Percentiles rank a stretch among this genome's conserved stretches.
Evolutionary conservation across 2,329 filamentous ascomycete species (phyloP).

Genomic region (Fusarium miscanthi): DNA sequence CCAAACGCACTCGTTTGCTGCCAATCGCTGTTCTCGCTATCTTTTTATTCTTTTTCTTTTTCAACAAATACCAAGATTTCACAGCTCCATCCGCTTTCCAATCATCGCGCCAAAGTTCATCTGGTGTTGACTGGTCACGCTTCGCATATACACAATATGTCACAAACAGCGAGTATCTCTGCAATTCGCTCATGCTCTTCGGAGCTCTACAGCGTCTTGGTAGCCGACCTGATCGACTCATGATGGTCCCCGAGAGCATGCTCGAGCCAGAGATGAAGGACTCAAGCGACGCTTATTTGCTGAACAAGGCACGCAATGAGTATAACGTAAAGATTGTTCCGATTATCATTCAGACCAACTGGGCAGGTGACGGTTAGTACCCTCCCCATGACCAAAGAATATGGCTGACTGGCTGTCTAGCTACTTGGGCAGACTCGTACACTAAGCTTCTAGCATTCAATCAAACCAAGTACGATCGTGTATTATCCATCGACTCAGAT

Average conservation of each 20-base stretch:
- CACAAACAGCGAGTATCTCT: conserved; percentile 58
- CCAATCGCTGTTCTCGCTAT: not conserved
- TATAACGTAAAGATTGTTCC: conserved; percentile 59
- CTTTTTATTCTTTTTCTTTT: not conserved
- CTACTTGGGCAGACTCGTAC: conserved; percentile 71
- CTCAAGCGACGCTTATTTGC: conserved; percentile 47
- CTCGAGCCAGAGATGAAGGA: conserved; percentile 44
- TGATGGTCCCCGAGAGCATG: conserved; percentile 58
- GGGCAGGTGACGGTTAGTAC: conserved; percentile 50
- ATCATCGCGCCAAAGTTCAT: rapidly evolving
- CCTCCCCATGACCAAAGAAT: too few relatives aligned
- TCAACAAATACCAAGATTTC: not conserved
- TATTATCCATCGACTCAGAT: conserved; percentile 70
- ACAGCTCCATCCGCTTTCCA: not conserved
- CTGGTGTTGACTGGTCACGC: conserved; percentile 21
- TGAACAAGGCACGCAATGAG: conserved; percentile 55
- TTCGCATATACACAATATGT: conserved; percentile 63
- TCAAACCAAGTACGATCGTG: conserved; percentile 66
- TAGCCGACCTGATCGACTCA: conserved; percentile 57
- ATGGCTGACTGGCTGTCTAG: conserved; percentile 31
- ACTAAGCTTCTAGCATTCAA: conserved; percentile 78
- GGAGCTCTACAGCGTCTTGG: conserved; percentile 54
- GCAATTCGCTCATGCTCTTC: conserved; percentile 63
- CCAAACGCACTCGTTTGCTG: not conserved
- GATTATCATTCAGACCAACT: conserved; percentile 52